Conservation (phyloP, 768 basidiomycete genomes). For the Clathrus columnatus region DNA sequence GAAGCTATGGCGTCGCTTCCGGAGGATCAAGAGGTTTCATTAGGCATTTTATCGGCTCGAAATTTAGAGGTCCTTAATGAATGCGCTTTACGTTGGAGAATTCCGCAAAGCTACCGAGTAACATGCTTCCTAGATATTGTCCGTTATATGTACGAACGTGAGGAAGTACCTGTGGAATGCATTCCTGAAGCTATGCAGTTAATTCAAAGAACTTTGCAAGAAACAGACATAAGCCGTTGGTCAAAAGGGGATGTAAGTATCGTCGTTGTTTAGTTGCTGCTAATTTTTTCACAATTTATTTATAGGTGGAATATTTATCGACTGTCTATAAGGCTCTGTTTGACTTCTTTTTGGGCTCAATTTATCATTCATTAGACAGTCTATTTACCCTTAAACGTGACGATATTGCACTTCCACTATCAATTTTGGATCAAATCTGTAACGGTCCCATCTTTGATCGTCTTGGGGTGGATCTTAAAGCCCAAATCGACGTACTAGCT, state of each 20-base stretch:
- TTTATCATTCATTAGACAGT: slow-evolving; percentile 78
- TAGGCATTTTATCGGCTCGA: slow-evolving; percentile 74
- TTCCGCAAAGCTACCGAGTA: slow-evolving; percentile 68
- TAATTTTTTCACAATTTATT: not conserved
- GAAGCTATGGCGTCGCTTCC: slow-evolving; percentile 89
- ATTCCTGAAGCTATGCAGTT: slow-evolving; percentile 81
- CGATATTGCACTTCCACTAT: slow-evolving; percentile 56
- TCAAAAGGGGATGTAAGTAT: slow-evolving; percentile 67
- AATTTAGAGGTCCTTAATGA: slow-evolving; percentile 83
- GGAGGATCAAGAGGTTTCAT: slow-evolving; percentile 87
- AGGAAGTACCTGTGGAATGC: slow-evolving; percentile 90
- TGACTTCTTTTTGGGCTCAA: slow-evolving; percentile 74
- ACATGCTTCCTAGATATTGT: slow-evolving; percentile 81
- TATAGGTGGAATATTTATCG: slow-evolving; percentile 59
- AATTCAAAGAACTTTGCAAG: slow-evolving; percentile 59
- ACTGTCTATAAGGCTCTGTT: slow-evolving; percentile 66
- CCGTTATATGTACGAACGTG: slow-evolving; percentile 77
- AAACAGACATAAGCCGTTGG: slow-evolving; percentile 71
- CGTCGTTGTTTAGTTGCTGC: slow-evolving; percentile 8
- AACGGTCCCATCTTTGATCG: slow-evolving; percentile 63
- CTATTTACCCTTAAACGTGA: slow-evolving; percentile 66
- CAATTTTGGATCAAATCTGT: slow-evolving; percentile 61
- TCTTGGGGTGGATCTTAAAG: slow-evolving; percentile 63
- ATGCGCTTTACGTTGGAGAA: slow-evolving; percentile 84
- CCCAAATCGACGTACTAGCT: slow-evolving; percentile 59